Conservation (phyloP, 768 basidiomycete genomes). For the Termitomyces sp. region DNA sequence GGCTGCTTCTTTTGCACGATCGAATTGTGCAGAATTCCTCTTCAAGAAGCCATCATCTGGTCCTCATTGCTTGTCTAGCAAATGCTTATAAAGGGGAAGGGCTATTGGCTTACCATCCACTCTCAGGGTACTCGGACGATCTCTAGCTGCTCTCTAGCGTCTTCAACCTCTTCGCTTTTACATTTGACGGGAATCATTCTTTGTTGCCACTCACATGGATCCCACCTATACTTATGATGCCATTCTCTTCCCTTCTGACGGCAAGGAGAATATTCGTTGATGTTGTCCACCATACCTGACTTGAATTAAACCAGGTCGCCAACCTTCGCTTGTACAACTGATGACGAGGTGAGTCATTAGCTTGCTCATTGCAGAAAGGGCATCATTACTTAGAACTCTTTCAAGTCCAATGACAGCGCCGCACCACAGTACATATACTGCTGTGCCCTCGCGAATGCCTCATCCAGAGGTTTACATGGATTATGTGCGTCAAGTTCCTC, state of each 20-base stretch:
- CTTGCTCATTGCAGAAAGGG: conserved; percentile 8
- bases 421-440: conserved; percentile 44
- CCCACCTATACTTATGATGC: conserved; percentile 64
- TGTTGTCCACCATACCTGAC: conserved; percentile 2
- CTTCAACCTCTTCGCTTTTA: conserved; percentile 9
- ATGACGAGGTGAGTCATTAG: conserved; percentile 60
- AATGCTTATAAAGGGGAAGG: conserved; percentile 21
- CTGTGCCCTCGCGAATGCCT: conserved; percentile 60
- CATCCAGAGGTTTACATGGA: conserved; percentile 88
- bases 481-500: conserved; percentile 40
- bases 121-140: conserved; percentile 20
- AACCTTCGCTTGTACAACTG: conserved; percentile 68
- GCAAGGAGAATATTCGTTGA: conserved; percentile 23
- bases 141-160: conserved; percentile 1
- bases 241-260: conserved; percentile 77
- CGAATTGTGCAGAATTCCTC: conserved; percentile 16
- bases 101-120: not conserved
- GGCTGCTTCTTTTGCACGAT: conserved; percentile 19
- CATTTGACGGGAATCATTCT: conserved; percentile 16
- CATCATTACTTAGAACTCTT: conserved; percentile 1
- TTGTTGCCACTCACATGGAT: conserved; percentile 42
- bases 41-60: conserved; percentile 28
- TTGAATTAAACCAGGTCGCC: conserved; percentile 44
- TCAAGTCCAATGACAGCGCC: conserved; percentile 42
- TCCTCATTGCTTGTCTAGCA: conserved; percentile 38